Evolutionary conservation across 129 eudicot species (phyloP), one percentile per base, ranked within the genome.

Genomic region (Heracleum sosnowskyi): DNA sequence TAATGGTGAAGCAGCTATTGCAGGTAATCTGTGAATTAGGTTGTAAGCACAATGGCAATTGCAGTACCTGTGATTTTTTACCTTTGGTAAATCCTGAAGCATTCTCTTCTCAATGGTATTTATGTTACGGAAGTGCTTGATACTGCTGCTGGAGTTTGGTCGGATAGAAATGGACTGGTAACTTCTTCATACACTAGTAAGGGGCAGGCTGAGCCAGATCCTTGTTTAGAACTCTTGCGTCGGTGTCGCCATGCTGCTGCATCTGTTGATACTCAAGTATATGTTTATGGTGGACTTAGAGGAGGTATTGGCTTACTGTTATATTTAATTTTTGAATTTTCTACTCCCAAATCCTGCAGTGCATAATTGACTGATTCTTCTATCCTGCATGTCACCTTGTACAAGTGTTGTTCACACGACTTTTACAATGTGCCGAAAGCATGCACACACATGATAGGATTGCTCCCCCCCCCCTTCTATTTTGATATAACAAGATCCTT

Each of bases 161-260:
- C 88, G 31, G 99, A 95, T 82, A 92, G 92, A 83, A 87, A 90
- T 79, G 99, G 97, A 68, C 87, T 95, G 77, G 96, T 92, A 69
- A 95, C 97, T 31, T 83, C 93, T 31, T 77, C 91, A 41, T 87
- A 87, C 22, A 77, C 69, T 76, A 86, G 28, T 85, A 95, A 88
- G 85, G 88, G 82, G 40, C 84, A 82, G 73, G 62, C 76, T 39
- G 99, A 95, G 24, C 51, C 33, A 22, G 97, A 92, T 88, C 92
- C 97, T 66, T 82, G 94, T 74, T 79, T 89, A 81, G 97, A 95
- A 83, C 85, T 89, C 34, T 88, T 95, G 95, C 92, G 92, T 37
- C 92, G 99, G 9, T 95, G 99, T 77, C 92, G 99, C 7, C 99
- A 95, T 83, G 99, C 99, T 45, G 97, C 99, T 84, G 90, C 99